Conservation (phyloP, 2,329 filamentous ascomycete genomes). For the Trichoderma afroharzianum region DNA sequence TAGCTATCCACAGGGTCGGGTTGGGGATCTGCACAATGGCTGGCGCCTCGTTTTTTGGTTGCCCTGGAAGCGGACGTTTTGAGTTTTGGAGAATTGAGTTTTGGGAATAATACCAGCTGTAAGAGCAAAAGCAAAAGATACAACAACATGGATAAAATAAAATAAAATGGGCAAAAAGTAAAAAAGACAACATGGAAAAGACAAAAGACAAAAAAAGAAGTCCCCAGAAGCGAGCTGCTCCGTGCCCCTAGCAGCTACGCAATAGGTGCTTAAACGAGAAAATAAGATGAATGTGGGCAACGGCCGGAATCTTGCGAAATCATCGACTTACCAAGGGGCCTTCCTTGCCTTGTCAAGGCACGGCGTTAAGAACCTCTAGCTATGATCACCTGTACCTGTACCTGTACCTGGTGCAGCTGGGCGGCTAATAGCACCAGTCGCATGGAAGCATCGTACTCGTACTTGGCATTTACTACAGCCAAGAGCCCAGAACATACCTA, state of each 20-base stretch:
- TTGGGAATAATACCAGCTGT: neutral
- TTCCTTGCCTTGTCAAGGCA: neutral
- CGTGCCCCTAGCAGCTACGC: neutral
- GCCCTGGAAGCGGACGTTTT: neutral
- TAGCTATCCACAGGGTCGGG: neutral
- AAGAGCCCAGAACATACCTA: neutral
- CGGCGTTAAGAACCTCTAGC: neutral
- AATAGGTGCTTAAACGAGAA: neutral
- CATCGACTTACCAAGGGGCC: neutral
- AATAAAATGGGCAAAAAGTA: neutral
- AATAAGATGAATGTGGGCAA: constrained; percentile 1
- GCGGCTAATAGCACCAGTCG: neutral
- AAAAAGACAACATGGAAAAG: neutral
- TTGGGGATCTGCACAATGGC: neutral
- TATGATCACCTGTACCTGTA: no score
- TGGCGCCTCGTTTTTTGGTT: neutral
- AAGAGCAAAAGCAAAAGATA: no score
- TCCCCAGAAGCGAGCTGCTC: neutral
- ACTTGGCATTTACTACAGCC: neutral
- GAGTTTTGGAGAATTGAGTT: neutral
- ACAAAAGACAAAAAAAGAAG: neutral
- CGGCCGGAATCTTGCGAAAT: neutral
- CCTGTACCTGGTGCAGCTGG: neutral
- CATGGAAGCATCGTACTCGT: neutral
- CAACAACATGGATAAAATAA: neutral